Percentiles rank a stretch among this genome's conserved stretches.
These are phyloP conservation scores for Rhynchosporium agropyri DNA, from an alignment of 2,329 filamentous ascomycete genomes.

Conservation along the genomic window DNA sequence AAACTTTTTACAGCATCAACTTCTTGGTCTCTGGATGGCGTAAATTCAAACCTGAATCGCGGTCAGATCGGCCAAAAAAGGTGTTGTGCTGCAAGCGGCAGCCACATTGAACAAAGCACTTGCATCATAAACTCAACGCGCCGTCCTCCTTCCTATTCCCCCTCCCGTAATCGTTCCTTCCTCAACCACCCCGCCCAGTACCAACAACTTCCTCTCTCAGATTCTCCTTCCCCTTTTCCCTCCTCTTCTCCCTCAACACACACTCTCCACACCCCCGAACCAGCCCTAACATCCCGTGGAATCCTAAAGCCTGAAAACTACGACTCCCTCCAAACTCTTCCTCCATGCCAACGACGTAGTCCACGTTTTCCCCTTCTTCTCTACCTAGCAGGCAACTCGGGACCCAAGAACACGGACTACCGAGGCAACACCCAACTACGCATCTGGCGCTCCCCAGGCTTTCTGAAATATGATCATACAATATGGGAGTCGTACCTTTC, in stretches of 20 bases:
- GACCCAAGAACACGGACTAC: background rate
- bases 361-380: background rate
- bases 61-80: too few species aligned
- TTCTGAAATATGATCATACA: constrained; percentile 1
- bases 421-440: background rate
- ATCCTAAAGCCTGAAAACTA: constrained; percentile 1
- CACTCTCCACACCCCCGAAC: constrained; percentile 2
- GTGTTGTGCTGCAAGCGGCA: background rate
- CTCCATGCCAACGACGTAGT: background rate
- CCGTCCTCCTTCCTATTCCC: background rate
- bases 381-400: background rate
- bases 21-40: too few species aligned
- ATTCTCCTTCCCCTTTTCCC: background rate
- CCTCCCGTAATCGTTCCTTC: background rate
- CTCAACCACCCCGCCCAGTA: background rate
- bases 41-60: too few species aligned
- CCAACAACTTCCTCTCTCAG: background rate
- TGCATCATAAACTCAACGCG: background rate
- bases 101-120: background rate
- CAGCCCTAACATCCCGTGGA: background rate
- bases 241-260: constrained; percentile 1
- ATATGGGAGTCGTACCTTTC: background rate
- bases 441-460: background rate
- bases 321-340: background rate
- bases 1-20: too few species aligned